Evolutionary conservation across 495 filamentous ascomycete genomes (phyloP), one percentile per base, ranked within the genome.

Genomic region (Xylaria longipes): DNA sequence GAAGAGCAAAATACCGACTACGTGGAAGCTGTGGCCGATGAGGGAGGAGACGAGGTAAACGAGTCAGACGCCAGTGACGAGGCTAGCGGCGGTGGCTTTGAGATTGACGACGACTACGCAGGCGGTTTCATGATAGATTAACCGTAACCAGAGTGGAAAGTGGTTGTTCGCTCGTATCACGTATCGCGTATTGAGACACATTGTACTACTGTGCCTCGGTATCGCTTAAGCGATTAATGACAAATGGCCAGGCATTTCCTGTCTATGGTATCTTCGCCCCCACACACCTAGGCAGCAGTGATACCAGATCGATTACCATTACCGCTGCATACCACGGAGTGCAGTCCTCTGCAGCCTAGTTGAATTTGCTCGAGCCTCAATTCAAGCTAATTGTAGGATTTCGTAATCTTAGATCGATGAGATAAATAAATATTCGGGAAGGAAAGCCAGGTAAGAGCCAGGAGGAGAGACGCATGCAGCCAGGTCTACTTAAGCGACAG

Each of bases 51-150:
- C 7, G 50, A 70, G 33, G 74, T 46, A n/a, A 31, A 56, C 31
- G 57, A 71, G 29, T 64, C 77, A 29, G 71, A 69, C 27, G 46
- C 62, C 8, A 77, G 69, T 31, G 80, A 80, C 41, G 79, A 75
- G 9, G 78, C 78, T 22, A 81, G 70, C 43, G 79, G 77, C n/a
- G 79, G 79, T 22, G 78, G 73, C 66, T 81, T 78, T 46, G 72
- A 78, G 60, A 68, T 79, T 57, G 75, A 78, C 39, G 75, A 78
- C 41, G 78, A 78, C 5, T 74, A 75, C 43, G 73, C 69, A 20
- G 77, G 75, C 15, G 77, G 77, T 5, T 79, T 79, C 69, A 71
- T 77, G 56, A 50, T 63, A 25, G 75, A 79, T 2, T 77, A 57
- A 70, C 43, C 61, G 35, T 43, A 25, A 2, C 5, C 37, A 29